Evolutionary conservation across 805 yeast genomes (phyloP).

Genomic region (Ogataea pini): DNA sequence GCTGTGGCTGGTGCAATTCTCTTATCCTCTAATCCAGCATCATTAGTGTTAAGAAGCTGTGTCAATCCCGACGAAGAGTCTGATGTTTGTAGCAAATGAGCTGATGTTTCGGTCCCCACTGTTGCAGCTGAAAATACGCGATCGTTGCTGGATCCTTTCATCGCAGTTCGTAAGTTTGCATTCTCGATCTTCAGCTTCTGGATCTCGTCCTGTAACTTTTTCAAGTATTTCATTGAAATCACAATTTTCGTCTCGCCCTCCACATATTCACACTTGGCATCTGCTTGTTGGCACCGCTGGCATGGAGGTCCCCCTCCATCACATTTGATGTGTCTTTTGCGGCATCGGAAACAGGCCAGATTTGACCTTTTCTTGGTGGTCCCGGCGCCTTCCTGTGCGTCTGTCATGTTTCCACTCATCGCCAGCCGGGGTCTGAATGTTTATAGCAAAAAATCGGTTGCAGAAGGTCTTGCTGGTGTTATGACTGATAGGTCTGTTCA

Average conservation of each 20-base stretch:
- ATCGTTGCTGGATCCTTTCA: conserved; percentile 26
- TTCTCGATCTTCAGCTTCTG: conserved; percentile 66
- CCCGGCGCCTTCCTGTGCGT: background rate
- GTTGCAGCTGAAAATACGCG: background rate
- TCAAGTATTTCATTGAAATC: conserved; percentile 68
- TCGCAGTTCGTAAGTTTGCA: conserved; percentile 49
- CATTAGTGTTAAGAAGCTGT: background rate
- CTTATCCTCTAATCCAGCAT: background rate
- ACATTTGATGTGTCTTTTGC: conserved; percentile 72
- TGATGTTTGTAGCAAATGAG: background rate
- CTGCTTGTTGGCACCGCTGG: conserved; percentile 55
- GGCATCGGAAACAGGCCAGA: conserved; percentile 60
- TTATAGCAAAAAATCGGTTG: background rate
- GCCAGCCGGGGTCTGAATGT: background rate
- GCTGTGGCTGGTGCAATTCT: conserved; percentile 4
- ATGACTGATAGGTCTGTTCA: background rate
- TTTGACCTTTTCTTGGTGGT: conserved; percentile 25
- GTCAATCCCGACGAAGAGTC: background rate
- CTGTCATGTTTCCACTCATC: background rate
- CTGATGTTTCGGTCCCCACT: background rate
- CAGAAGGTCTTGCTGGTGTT: too few species aligned
- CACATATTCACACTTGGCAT: conserved; percentile 63
- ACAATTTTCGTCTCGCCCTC: conserved; percentile 74
- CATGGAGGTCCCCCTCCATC: conserved; percentile 75
- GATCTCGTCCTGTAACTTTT: conserved; percentile 66